Evolutionary conservation across 345 rosid genomes (phyloP).

Genomic region (Eutrema japonicum): DNA sequence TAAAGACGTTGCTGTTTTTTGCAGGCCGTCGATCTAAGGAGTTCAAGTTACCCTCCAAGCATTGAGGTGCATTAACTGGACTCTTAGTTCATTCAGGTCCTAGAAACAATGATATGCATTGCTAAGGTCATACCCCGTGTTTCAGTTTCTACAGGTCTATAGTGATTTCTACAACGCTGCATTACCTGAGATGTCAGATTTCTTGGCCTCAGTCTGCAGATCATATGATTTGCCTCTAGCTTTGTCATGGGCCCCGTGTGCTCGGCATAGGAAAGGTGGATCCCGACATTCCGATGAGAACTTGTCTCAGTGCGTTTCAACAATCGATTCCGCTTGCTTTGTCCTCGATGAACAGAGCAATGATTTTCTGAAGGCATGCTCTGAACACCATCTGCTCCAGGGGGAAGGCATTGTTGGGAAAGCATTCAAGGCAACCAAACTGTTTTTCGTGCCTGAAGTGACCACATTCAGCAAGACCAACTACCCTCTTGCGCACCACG

Average conservation of each 20-base stretch:
- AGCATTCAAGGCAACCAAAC: conserved; percentile 61
- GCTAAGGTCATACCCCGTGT: conserved; percentile 39
- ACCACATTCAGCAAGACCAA: conserved; percentile 66
- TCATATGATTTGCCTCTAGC: conserved; percentile 71
- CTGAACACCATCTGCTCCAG: conserved; percentile 74
- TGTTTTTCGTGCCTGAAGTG: conserved; percentile 69
- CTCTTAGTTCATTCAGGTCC: conserved; percentile 23
- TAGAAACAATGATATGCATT: conserved; percentile 24
- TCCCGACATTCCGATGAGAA: conserved; percentile 70
- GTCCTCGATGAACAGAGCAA: conserved; percentile 53
- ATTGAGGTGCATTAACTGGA: conserved; percentile 51
- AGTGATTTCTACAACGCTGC: conserved; percentile 55
- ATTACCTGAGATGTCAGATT: conserved; percentile 58
- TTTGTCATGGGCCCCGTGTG: conserved; percentile 80
- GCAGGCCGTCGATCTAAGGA: conserved; percentile 84
- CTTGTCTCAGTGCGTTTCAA: conserved; percentile 59
- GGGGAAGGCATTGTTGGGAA: conserved; percentile 89
- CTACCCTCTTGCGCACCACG: conserved; percentile 89
- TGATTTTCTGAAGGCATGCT: conserved; percentile 71
- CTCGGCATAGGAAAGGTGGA: conserved; percentile 67
- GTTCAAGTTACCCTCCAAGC: conserved; percentile 61
- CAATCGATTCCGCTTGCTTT: conserved; percentile 68
- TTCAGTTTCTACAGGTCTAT: conserved; percentile 58
- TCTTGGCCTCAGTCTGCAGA: conserved; percentile 65
- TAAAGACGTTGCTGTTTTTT: conserved; percentile 35